phyloP scores from a whole-genome alignment of 495 filamentous ascomycete species.

The Hypoxylon lienhwacheense region DNA sequence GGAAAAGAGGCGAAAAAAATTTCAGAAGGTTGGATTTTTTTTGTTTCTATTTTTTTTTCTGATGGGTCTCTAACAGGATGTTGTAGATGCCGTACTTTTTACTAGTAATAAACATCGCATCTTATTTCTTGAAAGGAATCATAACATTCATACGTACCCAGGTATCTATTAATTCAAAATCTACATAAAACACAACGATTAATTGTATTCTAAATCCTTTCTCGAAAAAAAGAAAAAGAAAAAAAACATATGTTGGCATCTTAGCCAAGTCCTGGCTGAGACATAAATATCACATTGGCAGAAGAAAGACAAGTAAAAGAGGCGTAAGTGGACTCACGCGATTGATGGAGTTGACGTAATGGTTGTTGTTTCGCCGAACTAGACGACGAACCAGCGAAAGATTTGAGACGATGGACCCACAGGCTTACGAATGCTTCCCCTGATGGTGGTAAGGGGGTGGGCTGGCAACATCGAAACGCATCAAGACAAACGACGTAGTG shows the following conservation, averaged over 20 bases:
- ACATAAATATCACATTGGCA: slow-evolving; percentile 21
- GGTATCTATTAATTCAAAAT: slow-evolving; percentile 5
- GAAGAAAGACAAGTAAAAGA: background rate
- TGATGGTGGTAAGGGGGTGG: slow-evolving; percentile 13
- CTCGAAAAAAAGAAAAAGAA: background rate
- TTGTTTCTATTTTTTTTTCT: too few relatives aligned
- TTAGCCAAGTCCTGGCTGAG: slow-evolving; percentile 4
- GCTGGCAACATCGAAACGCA: slow-evolving; percentile 11
- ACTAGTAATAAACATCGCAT: too few relatives aligned
- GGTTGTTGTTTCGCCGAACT: slow-evolving; percentile 21
- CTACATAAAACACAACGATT: too few relatives aligned
- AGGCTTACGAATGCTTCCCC: slow-evolving; percentile 36
- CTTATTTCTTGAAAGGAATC: too few relatives aligned
- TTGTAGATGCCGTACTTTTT: too few relatives aligned
- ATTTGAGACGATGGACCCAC: slow-evolving; percentile 34
- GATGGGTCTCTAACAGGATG: too few relatives aligned
- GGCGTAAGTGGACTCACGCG: background rate
- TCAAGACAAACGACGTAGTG: slow-evolving; percentile 31
- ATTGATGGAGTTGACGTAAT: slow-evolving; percentile 28
- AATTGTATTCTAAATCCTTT: slow-evolving; percentile 5
- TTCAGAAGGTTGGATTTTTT: too few relatives aligned
- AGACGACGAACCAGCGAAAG: slow-evolving; percentile 16
- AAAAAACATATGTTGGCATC: too few relatives aligned
- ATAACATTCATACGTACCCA: slow-evolving; percentile 4
- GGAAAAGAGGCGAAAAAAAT: slow-evolving; percentile 10